Percentiles rank a stretch among this genome's conserved stretches.
phyloP scores from a whole-genome alignment of 1,284 basidiomycete species.

The Crucibulum parvulum region DNA sequence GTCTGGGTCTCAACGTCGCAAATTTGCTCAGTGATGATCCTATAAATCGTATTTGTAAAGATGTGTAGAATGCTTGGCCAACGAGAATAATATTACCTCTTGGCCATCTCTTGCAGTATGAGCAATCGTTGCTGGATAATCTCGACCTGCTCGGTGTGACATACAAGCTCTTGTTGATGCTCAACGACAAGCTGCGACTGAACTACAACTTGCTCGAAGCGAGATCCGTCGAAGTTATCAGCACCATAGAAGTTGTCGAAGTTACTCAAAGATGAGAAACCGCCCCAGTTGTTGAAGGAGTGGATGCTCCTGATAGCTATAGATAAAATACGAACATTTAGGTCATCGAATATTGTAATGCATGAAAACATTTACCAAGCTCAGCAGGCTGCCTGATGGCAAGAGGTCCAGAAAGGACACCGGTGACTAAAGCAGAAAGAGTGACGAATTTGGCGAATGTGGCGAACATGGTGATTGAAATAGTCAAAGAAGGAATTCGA shows the following conservation, averaged over 20 bases:
- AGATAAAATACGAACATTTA: not conserved
- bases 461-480: conserved; percentile 37
- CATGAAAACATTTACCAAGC: conserved; percentile 13
- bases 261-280: conserved; percentile 36
- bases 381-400: conserved; percentile 15
- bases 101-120: conserved; percentile 49
- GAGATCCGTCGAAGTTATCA: conserved; percentile 45
- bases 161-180: conserved; percentile 36
- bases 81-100: conserved; percentile 17
- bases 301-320: no score
- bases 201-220: conserved; percentile 36
- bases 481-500: conserved; percentile 23
- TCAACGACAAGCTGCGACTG: conserved; percentile 9
- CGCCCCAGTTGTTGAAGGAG: conserved; percentile 45
- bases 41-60: conserved; percentile 9
- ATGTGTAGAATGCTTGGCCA: not conserved
- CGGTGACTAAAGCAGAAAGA: conserved; percentile 29
- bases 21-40: conserved; percentile 46
- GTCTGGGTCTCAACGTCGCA: conserved; percentile 48
- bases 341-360: not conserved
- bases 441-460: conserved; percentile 32
- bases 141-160: conserved; percentile 38
- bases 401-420: conserved; percentile 25
- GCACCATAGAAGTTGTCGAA: conserved; percentile 50
- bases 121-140: conserved; percentile 49